phyloP scores from a whole-genome alignment of 139 green algal species.

The Chlorella sp. region DNA sequence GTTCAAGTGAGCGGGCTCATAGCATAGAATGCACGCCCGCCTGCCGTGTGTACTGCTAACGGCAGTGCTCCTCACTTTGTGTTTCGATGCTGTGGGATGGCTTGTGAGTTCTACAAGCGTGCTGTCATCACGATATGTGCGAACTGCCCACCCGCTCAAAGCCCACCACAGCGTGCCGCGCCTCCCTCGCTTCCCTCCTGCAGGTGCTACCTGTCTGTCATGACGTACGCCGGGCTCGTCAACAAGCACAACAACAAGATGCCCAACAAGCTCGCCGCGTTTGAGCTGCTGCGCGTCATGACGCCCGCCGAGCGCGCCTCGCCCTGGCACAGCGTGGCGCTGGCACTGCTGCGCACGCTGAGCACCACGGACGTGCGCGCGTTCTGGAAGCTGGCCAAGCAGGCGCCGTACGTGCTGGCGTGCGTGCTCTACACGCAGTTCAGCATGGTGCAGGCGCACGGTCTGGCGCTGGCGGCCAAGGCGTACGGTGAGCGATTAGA shows the following conservation, averaged over 20 bases:
- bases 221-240: slow-evolving; percentile 12
- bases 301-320: neutral
- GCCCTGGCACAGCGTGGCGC: neutral
- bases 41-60: no score
- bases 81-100: no score
- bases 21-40: no score
- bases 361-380: neutral
- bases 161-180: no score
- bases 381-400: neutral
- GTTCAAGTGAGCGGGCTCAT: slow-evolving; percentile 19
- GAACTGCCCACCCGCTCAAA: no score
- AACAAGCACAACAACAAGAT: slow-evolving; percentile 21
- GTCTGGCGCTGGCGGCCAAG: neutral
- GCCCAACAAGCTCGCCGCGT: slow-evolving; percentile 14
- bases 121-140: no score
- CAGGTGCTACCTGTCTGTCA: slow-evolving; percentile 19
- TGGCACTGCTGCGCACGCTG: neutral
- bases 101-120: no score
- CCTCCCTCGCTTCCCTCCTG: no score
- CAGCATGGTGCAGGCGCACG: neutral
- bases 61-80: no score
- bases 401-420: neutral
- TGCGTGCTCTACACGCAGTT: slow-evolving; percentile 4
- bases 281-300: neutral
- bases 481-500: neutral